phyloP scores from a whole-genome alignment of 2,329 filamentous ascomycete genomes.

The Fusarium sp. region DNA sequence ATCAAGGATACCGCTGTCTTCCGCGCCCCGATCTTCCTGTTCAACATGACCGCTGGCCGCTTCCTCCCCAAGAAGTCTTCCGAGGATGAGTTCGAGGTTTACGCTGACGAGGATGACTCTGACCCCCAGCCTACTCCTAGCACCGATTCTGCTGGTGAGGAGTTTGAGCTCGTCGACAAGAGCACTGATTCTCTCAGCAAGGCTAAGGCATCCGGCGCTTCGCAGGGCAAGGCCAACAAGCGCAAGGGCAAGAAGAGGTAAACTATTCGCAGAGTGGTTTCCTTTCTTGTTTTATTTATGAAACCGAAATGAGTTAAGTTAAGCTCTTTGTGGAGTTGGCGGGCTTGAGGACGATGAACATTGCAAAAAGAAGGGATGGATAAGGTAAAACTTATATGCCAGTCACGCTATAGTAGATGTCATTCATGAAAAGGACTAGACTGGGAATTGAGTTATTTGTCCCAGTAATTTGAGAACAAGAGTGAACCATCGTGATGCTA shows the following conservation, averaged over 20 bases:
- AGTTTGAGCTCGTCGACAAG: constrained; percentile 73
- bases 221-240: constrained; percentile 62
- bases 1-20: constrained; percentile 85
- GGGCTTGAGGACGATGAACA: constrained; percentile 8
- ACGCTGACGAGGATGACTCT: constrained; percentile 58
- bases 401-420: constrained; percentile 11
- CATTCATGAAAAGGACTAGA: constrained; percentile 24
- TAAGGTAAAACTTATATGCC: constrained; percentile 2
- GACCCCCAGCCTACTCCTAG: constrained; percentile 65
- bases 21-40: constrained; percentile 80
- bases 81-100: constrained; percentile 52
- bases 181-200: constrained; percentile 65
- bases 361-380: constrained; percentile 11
- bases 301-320: neutral
- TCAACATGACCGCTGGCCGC: constrained; percentile 66
- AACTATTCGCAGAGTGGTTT: constrained; percentile 20
- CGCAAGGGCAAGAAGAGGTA: constrained; percentile 66
- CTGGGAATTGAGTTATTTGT: neutral
- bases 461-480: neutral
- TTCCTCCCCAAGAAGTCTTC: constrained; percentile 56
- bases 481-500: neutral
- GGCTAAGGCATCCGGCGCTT: constrained; percentile 62
- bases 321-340: constrained; percentile 9
- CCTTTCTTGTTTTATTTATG: neutral
- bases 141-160: constrained; percentile 67